Conservation (phyloP, 164 flowering plant genomes). For the Vitis rotundifolia region DNA sequence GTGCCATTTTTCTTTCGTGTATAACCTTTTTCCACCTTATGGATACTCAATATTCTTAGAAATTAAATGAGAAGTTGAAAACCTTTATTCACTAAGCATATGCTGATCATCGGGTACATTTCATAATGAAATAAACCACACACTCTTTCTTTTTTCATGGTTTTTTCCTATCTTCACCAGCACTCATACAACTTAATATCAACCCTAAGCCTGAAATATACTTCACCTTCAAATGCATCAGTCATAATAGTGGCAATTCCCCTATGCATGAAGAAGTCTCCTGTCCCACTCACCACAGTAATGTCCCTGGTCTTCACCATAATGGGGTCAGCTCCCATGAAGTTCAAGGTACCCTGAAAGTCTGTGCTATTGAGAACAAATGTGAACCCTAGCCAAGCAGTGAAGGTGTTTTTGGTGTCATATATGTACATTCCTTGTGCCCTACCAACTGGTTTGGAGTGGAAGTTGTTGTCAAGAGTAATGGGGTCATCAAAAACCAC, state of each 20-base stretch:
- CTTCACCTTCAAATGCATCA: slow-evolving; percentile 28
- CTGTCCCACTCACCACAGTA: slow-evolving; percentile 39
- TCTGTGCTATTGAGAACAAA: slow-evolving; percentile 30
- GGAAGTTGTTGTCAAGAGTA: slow-evolving; percentile 34
- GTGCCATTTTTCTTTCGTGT: too few species aligned
- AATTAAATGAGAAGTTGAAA: too few species aligned
- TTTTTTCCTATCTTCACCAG: slow-evolving; percentile 11
- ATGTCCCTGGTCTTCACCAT: slow-evolving; percentile 32
- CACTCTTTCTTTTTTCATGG: too few species aligned
- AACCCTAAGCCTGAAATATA: slow-evolving; percentile 30
- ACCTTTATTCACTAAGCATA: too few species aligned
- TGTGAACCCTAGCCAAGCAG: slow-evolving; percentile 34
- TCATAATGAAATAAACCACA: too few species aligned
- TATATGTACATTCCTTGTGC: slow-evolving; percentile 40
- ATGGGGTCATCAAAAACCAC: slow-evolving; percentile 40
- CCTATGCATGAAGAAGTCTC: slow-evolving; percentile 40
- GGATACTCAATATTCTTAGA: too few species aligned
- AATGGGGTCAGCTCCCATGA: slow-evolving; percentile 31
- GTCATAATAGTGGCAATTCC: slow-evolving; percentile 37
- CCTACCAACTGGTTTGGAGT: slow-evolving; percentile 28
- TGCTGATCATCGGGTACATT: too few species aligned
- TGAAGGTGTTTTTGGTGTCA: slow-evolving; percentile 25
- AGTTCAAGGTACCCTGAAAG: slow-evolving; percentile 28
- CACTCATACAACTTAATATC: slow-evolving; percentile 44
- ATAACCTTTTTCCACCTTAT: too few species aligned